Base-by-base conservation (phyloP, 129 eudicot species). In the carrot (Daucus carota) region DNA sequence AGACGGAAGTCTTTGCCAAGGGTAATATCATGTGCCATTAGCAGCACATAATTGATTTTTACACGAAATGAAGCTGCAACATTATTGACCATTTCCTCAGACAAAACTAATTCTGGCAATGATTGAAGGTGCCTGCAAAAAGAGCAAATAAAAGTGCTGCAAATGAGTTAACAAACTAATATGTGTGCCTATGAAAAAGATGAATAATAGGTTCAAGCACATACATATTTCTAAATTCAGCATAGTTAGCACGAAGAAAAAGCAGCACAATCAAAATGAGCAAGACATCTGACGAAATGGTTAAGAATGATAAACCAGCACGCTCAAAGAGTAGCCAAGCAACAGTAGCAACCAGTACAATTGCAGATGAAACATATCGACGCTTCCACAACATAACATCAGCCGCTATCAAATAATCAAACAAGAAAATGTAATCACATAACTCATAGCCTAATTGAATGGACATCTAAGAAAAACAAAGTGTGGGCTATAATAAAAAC, bases 21-120 rank as follows among this genome's bases (percentile, higher is more conserved):
- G 65, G 99, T 92, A 70, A 95, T 92, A 81, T 95, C 97, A 88
- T 95, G 97, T 46, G 96, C 99, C 96, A 92, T 88, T 74, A 91
- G 94, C 81, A 95, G 88, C 79, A 87, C 75, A 81, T 87, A 86
- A 83, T 95, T 95, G 52, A 95, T 84, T 86, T 92, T 95, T 66
- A 81, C 88, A 76, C 99, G 96, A 86, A 95, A 95, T 44, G 97
- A 89, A 24, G 97, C 88, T 82, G 99, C 99, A 65, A 96, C 97
- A 81, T 81, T 86, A 79, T 89, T 89, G 45, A 95, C 87, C 99
- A 95, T 87, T 84, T 95, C 99, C 85, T 95, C 99, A 5, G 97
- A 89, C 85, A 95, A 83, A 20, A 87, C 89, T 63, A 95, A 66
- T 80, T 92, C 99, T 8, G 99, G 94, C 82, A 95, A 79, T 43